Evolutionary conservation across 371 early-diverging fungal species (phyloP).

Genomic region (Umbelopsis sp.): DNA sequence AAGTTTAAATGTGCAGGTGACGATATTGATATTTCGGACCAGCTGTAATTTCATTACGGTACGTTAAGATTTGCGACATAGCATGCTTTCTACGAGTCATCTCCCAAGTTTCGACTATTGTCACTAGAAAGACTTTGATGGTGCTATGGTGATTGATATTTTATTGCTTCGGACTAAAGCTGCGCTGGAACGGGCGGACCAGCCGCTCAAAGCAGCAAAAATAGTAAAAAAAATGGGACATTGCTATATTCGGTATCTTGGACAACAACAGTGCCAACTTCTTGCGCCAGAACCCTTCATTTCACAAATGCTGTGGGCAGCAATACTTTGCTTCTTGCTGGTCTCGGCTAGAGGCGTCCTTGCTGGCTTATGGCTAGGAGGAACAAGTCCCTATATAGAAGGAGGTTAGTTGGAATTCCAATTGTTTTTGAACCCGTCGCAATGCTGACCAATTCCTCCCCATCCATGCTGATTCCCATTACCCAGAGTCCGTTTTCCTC

Average conservation of each 20-base stretch:
- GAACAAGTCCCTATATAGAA: constrained; percentile 2
- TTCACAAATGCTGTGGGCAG: not conserved
- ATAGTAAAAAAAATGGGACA: not conserved
- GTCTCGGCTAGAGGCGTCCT: not conserved
- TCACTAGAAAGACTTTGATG: too few species aligned
- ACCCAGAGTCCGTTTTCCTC: constrained; percentile 32
- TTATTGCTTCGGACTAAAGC: too few species aligned
- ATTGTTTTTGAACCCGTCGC: not conserved
- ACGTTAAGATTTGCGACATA: too few species aligned
- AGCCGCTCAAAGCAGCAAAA: not conserved
- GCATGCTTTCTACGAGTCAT: too few species aligned
- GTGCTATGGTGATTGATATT: too few species aligned
- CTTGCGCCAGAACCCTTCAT: constrained; percentile 1
- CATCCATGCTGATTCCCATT: not conserved
- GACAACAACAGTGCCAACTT: constrained; percentile 16
- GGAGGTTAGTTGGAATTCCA: constrained; percentile 13
- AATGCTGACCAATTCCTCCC: not conserved
- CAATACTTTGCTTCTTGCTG: constrained; percentile 5
- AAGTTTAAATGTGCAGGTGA: too few species aligned
- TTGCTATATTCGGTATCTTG: constrained; percentile 11
- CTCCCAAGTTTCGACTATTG: too few species aligned
- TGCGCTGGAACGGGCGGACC: not conserved
- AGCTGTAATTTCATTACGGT: too few species aligned
- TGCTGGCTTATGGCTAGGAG: not conserved
- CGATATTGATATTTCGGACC: too few species aligned